Base-by-base conservation (phyloP, 371 early-diverging fungal genomes). In the Mortierella sp. region DNA sequence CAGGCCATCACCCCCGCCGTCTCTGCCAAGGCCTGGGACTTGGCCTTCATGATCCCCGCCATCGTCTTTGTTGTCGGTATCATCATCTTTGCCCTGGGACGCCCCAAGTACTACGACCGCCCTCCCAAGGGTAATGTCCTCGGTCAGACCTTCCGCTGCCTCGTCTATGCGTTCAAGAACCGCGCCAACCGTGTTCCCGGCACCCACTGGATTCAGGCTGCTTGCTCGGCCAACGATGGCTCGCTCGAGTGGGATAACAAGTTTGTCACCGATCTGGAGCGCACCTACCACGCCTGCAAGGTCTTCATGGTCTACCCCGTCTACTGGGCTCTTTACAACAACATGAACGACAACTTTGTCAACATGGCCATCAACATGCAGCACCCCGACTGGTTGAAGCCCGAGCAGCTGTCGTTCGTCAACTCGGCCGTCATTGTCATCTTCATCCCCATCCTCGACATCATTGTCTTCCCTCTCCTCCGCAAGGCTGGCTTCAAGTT, bases 321-420 rank as follows among this genome's bases (percentile, higher is more conserved):
- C 66, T 95, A 91, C 89, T 95, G 96, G 96, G 90, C 93, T 31
- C 89, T 92, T 75, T 94, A 94, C 85, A 78, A 85, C 64, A 93
- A 95, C 86, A 93, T 95, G 89, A 87, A 87, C 68, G 92, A 92
- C 86, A 94, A 94, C 85, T 86, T 95, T 80, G 84, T 95, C 53
- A 92, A 92, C 66, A 91, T 91, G 87, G 93, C 92, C 47, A 87
- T 87, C 68, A 91, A 90, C 71, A 96, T 96, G 95, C 73, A 66
- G 68, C 87, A 88, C 10, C 84, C 84, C 63, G 66, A 83, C 83
- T 86, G 93, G 93, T 77, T 91, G 53, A 80, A 90, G 87, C 74
- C 93, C 85, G 92, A 93, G 86, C 86, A 88, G 85, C 74, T 92
- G 68, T 84, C 84, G 2, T 84, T 84, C 29, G 79, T 91, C 89